These are phyloP conservation scores for Paraconiothyrium sp. DNA, from an alignment of 2,329 filamentous ascomycete genomes.

Conservation along the genomic window DNA sequence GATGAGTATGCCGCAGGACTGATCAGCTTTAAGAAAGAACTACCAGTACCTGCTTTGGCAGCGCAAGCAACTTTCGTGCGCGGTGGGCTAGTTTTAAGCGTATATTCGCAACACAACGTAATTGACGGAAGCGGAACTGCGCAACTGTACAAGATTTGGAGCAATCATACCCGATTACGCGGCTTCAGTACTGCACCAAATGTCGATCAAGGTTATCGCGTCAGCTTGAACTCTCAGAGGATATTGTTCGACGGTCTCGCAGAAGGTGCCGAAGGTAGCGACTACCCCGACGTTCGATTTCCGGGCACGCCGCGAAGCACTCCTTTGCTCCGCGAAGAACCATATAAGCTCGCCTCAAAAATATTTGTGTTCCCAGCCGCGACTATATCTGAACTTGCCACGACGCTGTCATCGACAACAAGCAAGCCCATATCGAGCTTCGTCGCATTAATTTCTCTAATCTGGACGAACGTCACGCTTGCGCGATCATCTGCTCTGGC, in stretches of 20 bases:
- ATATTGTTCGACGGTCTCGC: conserved; percentile 7
- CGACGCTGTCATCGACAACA: conserved; percentile 8
- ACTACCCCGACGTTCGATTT: conserved; percentile 15
- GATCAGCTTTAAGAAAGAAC: conserved; percentile 19
- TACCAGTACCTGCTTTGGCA: conserved; percentile 30
- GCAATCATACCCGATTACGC: conserved; percentile 12
- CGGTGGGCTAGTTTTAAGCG: conserved; percentile 39
- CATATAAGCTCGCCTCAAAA: conserved; percentile 21
- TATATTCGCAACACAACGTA: conserved; percentile 37
- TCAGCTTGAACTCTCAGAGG: conserved; percentile 1
- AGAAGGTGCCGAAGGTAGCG: not conserved
- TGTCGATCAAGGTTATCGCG: not conserved
- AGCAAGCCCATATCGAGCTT: conserved; percentile 21
- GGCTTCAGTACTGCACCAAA: not conserved
- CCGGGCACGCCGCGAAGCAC: conserved; percentile 1
- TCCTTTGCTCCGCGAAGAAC: conserved; percentile 4
- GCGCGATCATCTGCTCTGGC: conserved; percentile 21
- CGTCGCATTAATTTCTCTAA: conserved; percentile 26
- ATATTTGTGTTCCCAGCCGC: conserved; percentile 16
- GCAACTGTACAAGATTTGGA: conserved; percentile 27
- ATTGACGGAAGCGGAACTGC: conserved; percentile 30
- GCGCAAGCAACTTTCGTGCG: conserved; percentile 37
- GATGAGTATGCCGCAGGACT: conserved; percentile 14
- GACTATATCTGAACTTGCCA: conserved; percentile 14
- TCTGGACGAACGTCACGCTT: conserved; percentile 32